Percentiles rank a stretch among this genome's conserved stretches.
phyloP scores from a whole-genome alignment of 352 stramenopile genomes.

The Thraustochytrium sp. region DNA sequence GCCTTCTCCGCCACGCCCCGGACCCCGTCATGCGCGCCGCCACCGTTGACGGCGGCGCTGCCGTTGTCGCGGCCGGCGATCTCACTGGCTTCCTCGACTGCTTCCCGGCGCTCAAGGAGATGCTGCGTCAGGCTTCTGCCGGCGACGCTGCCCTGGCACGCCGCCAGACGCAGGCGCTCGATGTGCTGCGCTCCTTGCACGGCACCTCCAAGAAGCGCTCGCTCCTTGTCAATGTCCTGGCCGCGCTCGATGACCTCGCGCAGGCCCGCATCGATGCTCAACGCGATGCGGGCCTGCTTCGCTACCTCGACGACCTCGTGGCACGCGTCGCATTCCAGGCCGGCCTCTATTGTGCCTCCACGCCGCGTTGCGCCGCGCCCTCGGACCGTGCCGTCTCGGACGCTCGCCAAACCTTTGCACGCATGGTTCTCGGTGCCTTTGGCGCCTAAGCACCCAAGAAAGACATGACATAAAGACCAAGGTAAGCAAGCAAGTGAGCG shows the following conservation, averaged over 20 bases:
- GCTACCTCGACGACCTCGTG: conserved; percentile 14
- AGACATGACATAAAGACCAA: no score
- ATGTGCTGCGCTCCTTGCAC: conserved; percentile 32
- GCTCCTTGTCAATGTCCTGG: conserved; percentile 33
- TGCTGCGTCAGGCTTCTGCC: not conserved
- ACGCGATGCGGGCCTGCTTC: not conserved
- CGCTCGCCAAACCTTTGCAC: not conserved
- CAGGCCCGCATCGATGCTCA: not conserved
- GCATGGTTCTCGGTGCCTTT: not conserved
- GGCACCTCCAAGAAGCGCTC: conserved; percentile 9
- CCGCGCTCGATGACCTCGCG: conserved; percentile 25
- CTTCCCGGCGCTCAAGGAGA: not conserved
- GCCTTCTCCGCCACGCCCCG: conserved; percentile 9
- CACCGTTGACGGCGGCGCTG: conserved; percentile 26
- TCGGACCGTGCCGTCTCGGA: not conserved
- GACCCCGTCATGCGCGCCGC: conserved; percentile 15
- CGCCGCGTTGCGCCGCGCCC: not conserved
- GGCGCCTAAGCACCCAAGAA: not conserved
- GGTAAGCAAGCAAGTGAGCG: no score
- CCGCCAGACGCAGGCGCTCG: not conserved
- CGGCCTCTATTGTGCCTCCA: conserved; percentile 30
- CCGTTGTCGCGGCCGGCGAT: conserved; percentile 24
- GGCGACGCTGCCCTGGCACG: not conserved
- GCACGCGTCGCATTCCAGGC: conserved; percentile 19
- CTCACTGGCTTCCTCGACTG: conserved; percentile 25